Conservation (phyloP, 73 alveolate genomes). For the Paramecium biaurelia region DNA sequence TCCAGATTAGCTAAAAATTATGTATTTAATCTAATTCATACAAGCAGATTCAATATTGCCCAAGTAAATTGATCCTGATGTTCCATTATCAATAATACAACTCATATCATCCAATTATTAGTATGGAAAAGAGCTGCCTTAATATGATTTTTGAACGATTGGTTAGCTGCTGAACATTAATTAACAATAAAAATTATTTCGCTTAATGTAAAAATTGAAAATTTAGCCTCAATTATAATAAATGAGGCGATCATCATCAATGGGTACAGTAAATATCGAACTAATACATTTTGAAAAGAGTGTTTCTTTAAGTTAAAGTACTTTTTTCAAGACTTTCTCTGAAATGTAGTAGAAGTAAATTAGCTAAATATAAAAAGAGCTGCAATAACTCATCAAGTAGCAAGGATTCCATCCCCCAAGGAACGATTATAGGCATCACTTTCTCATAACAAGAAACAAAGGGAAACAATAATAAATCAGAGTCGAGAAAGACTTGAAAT, state of each 20-base stretch:
- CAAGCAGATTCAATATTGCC: conserved; percentile 31
- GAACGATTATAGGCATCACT: background rate
- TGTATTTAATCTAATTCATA: background rate
- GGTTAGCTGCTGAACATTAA: background rate
- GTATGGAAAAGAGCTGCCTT: background rate
- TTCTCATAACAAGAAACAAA: background rate
- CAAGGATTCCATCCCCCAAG: background rate
- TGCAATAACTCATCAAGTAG: background rate
- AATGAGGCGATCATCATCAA: background rate
- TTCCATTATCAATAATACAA: background rate
- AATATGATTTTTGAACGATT: background rate
- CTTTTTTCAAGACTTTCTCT: conserved; percentile 1
- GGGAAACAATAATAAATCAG: background rate
- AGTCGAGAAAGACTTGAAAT: background rate
- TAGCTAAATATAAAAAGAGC: background rate
- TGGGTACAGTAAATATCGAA: background rate
- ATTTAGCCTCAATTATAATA: background rate
- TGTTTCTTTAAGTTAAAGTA: background rate
- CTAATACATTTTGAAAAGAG: background rate
- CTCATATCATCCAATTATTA: conserved; percentile 23
- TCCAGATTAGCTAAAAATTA: background rate
- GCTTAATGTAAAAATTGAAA: background rate
- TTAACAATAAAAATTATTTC: conserved; percentile 15
- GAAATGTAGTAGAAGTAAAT: background rate
- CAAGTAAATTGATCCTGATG: background rate